Base-by-base conservation (phyloP, 441 rosid species). In the Euphorbia corollata region DNA sequence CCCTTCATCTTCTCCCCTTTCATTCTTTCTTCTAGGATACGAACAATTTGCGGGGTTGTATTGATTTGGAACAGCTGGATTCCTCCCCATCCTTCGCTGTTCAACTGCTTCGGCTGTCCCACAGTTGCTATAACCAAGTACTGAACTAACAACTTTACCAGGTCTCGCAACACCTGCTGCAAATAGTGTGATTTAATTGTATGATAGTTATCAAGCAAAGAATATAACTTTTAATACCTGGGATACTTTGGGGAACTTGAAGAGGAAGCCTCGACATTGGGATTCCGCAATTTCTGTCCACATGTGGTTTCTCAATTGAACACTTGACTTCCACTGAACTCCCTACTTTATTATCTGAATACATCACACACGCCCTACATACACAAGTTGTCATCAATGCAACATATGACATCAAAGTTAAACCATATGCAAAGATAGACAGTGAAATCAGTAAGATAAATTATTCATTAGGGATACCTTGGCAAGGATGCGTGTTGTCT, bases 401-500 rank as follows among this genome's bases (percentile, higher is more conserved):
- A 65, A 48, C 61, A 8, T 7, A 63, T 1, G 59, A 48, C 36
- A 18, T 38, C 36, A 19, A 63, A 62, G 48, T 24, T 57, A 53
- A 62, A 41, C 61, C 61, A 16, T 12, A 24, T 0, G 8, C 54
- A 45, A 60, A 10, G 32, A 32, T 64, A 39, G n/a, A n/a, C n/a
- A n/a, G n/a, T n/a, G n/a, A n/a, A n/a, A n/a, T n/a, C n/a, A n/a
- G 32, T 27, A 61, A 60, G 64, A 53, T n/a, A 39, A 36, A 15
- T 61, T 19, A 61, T 34, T 54, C 23, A 58, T 19, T 38, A 6
- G 34, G 13, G 59, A 69, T 84, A 92, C 98, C 98, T 80, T 60
- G 99, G 98, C 81, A 95, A 83, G 41, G 99, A 95, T 68, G 96
- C 93, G 77, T 95, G 97, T 64, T 88, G 98, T 73, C 98, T 83